These are phyloP conservation scores for Raffaelea albimanens DNA, from an alignment of 2,329 filamentous ascomycete genomes.

Conservation along the genomic window DNA sequence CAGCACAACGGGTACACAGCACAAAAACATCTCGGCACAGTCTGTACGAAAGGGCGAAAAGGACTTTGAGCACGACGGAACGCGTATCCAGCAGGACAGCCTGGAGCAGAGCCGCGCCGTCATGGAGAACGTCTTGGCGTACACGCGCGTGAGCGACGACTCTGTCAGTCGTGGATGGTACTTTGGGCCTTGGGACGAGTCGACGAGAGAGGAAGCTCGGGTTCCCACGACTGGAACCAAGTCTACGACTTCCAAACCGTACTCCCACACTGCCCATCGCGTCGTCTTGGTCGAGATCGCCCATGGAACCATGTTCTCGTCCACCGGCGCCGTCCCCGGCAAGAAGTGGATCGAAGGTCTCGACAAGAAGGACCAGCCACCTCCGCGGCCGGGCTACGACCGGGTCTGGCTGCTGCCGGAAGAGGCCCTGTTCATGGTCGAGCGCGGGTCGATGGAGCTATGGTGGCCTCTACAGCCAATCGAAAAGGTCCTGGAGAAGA, in stretches of 20 bases:
- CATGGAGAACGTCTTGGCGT: conserved; percentile 79
- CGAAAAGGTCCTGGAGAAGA: conserved; percentile 20
- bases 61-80: conserved; percentile 92
- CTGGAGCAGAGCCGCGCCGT: conserved; percentile 75
- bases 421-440: conserved; percentile 81
- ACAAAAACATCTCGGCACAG: conserved; percentile 40
- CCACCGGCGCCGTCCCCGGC: conserved; percentile 53
- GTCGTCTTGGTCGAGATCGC: conserved; percentile 62
- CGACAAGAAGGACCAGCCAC: conserved; percentile 34
- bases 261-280: conserved; percentile 33
- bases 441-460: conserved; percentile 78
- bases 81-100: conserved; percentile 65
- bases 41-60: conserved; percentile 90
- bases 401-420: conserved; percentile 81
- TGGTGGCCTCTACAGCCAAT: conserved; percentile 63
- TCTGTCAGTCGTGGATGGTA: conserved; percentile 59
- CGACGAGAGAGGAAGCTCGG: conserved; percentile 17
- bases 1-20: not conserved
- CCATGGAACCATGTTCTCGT: conserved; percentile 56
- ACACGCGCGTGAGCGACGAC: conserved; percentile 48
- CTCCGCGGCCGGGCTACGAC: conserved; percentile 35
- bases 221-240: too few relatives aligned
- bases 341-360: conserved; percentile 30
- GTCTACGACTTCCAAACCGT: conserved; percentile 20
- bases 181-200: conserved; percentile 47